A percentile compares a stretch with the other conserved stretches of the same genome.
phyloP scores from a whole-genome alignment of 257 asterid species.

The Linderniella brevidens region DNA sequence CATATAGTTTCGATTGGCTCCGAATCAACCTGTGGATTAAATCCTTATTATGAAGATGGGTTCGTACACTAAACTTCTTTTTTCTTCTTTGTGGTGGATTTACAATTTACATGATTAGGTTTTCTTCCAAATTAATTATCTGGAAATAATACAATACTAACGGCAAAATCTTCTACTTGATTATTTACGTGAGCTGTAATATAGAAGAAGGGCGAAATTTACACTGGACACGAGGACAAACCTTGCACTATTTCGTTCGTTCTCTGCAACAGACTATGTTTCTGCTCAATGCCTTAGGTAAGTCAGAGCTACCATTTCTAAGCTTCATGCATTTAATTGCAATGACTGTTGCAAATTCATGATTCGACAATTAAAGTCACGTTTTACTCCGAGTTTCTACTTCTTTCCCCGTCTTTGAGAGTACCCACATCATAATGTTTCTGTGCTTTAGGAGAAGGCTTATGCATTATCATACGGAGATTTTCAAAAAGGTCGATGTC shows the following conservation, averaged over 20 bases:
- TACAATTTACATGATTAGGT: no score
- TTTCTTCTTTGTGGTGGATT: no score
- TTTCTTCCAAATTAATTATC: no score
- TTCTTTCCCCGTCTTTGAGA: no score
- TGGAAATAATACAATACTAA: no score
- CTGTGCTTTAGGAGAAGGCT: slow-evolving; percentile 59
- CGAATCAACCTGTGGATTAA: slow-evolving; percentile 50
- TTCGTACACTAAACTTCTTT: slow-evolving; percentile 21
- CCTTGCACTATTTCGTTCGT: slow-evolving; percentile 77
- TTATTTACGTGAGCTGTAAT: slow-evolving; percentile 4
- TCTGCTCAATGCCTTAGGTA: slow-evolving; percentile 93
- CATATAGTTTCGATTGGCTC: slow-evolving; percentile 86
- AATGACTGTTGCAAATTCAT: no score
- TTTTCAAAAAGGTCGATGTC: slow-evolving; percentile 67
- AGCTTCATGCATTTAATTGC: background rate
- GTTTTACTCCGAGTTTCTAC: no score
- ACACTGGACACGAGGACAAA: slow-evolving; percentile 72
- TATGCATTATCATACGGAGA: slow-evolving; percentile 72
- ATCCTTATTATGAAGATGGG: slow-evolving; percentile 83
- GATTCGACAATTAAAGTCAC: no score
- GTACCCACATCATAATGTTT: no score
- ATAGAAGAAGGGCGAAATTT: slow-evolving; percentile 41
- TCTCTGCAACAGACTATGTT: slow-evolving; percentile 82
- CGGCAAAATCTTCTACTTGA: no score
- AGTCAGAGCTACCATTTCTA: slow-evolving; percentile 3